Evolutionary conservation across 2,329 filamentous ascomycete species (phyloP), one percentile per base, ranked within the genome.

Genomic region (Neofusicoccum sp.): DNA sequence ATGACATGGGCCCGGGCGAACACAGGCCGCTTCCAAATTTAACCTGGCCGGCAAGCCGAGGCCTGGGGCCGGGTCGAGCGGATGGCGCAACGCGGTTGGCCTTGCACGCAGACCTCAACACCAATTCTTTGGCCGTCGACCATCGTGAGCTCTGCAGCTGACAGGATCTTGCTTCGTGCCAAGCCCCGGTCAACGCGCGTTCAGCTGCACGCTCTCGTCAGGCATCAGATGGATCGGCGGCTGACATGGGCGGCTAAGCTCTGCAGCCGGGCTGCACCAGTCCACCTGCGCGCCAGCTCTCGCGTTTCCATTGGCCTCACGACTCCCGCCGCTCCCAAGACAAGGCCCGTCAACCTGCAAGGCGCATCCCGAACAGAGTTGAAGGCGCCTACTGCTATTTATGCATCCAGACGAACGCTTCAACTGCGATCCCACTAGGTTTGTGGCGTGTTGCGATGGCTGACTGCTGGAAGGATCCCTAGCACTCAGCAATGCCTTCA

Each of bases 241-340:
- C 33, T 53, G 24, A 33, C 34, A 11, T n/a, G 38, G 33, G 36
- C 38, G 36, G 48, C 51, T 43, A 43, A 43, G 51, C 51, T 31
- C 51, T 56, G 51, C 51, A 56, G 51, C 38, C 28, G 20, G 51
- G 28, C 43, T 38, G 43, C 51, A 56, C 51, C 51, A 56, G 11
- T 43, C 36, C 14, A 43, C 3, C 49, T 56, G 34, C 51, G 51
- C 51, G 51, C 51, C 14, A 26, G 38, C 51, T 31, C n/a, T 20
- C 8, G 34, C n/a, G 48, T 12, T 30, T 6, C 8, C 34, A 16
- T 30, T 40, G 33, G 33, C 34, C 47, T 51, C 31, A 11, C 6
- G 7, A 24, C 31, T 36, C n/a, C n/a, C n/a, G n/a, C n/a, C n/a
- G n/a, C n/a, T 49, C 9, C 26, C 48, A 16, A 28, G n/a, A 20